phyloP scores from a whole-genome alignment of 495 filamentous ascomycete species.

The Xylaria castorea region DNA sequence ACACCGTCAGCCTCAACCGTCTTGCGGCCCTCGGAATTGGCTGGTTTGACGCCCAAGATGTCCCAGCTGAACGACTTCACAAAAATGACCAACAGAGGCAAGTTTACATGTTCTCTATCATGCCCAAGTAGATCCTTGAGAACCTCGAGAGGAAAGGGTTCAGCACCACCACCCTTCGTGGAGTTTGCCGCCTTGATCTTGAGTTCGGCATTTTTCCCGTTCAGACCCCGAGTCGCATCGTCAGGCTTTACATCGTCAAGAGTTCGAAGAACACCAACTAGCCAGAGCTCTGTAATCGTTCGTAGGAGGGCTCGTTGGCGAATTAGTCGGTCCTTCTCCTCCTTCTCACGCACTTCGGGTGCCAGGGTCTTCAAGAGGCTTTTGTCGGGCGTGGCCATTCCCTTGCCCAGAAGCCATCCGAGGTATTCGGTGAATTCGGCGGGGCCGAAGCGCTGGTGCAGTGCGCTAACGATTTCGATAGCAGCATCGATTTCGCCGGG shows the following conservation, averaged over 20 bases:
- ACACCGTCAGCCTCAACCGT: constrained; percentile 85
- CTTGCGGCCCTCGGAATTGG: constrained; percentile 76
- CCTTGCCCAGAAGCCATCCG: constrained; percentile 91
- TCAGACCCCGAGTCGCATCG: constrained; percentile 68
- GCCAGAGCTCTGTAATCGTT: constrained; percentile 95
- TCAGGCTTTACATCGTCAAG: constrained; percentile 92
- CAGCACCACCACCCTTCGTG: constrained; percentile 64
- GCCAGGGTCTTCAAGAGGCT: constrained; percentile 77
- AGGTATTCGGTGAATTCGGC: constrained; percentile 88
- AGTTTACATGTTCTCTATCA: constrained; percentile 88
- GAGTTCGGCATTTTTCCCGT: constrained; percentile 60
- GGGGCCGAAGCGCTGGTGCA: constrained; percentile 96
- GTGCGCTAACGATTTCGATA: constrained; percentile 88
- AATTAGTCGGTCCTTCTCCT: constrained; percentile 90
- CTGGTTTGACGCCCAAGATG: constrained; percentile 77
- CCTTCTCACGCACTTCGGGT: constrained; percentile 85
- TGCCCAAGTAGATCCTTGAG: constrained; percentile 94
- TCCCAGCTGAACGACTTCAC: constrained; percentile 98
- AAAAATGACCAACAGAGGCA: constrained; percentile 90
- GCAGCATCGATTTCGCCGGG: constrained; percentile 89
- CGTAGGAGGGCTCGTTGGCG: constrained; percentile 87
- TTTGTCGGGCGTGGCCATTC: constrained; percentile 91
- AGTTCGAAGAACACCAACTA: constrained; percentile 84
- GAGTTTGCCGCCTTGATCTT: constrained; percentile 56
- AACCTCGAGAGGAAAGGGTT: constrained; percentile 95